phyloP scores from a whole-genome alignment of 768 basidiomycete genomes.

The Tulasnella sp. region DNA sequence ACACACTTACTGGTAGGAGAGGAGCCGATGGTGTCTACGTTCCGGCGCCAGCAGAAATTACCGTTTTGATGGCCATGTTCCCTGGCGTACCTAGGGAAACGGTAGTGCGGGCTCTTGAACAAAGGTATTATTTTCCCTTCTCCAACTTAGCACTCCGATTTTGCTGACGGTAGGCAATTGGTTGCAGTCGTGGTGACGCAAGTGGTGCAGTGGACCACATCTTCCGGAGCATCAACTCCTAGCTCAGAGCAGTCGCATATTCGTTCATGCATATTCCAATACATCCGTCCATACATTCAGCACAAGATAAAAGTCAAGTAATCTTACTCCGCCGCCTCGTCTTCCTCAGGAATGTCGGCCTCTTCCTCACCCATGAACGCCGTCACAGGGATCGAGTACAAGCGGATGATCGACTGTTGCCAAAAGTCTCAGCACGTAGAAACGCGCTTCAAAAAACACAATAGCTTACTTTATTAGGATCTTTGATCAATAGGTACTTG shows the following conservation, averaged over 20 bases:
- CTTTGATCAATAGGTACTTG: constrained; percentile 95
- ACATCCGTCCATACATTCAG: background rate
- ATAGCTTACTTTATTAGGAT: constrained; percentile 84
- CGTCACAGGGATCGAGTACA: constrained; percentile 88
- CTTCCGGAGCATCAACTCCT: background rate
- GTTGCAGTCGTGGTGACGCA: background rate
- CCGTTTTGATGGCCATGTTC: constrained; percentile 78
- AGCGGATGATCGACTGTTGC: constrained; percentile 82
- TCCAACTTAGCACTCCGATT: background rate
- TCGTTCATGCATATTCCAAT: constrained; percentile 13
- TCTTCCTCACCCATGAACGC: constrained; percentile 87
- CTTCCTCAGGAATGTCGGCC: constrained; percentile 50
- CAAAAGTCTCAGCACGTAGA: constrained; percentile 21
- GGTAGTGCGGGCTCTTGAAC: constrained; percentile 74
- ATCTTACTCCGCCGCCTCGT: constrained; percentile 48
- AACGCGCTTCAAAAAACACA: background rate
- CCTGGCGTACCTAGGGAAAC: constrained; percentile 74
- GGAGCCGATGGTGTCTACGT: constrained; percentile 64
- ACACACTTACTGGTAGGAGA: constrained; percentile 71
- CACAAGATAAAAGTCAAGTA: background rate
- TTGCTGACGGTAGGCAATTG: background rate
- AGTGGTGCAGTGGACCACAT: constrained; percentile 3
- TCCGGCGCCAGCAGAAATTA: constrained; percentile 75
- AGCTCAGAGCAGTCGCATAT: constrained; percentile 61
- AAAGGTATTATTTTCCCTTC: constrained; percentile 59